phyloP scores from a whole-genome alignment of 2,329 filamentous ascomycete species.

The Fusarium concolor region DNA sequence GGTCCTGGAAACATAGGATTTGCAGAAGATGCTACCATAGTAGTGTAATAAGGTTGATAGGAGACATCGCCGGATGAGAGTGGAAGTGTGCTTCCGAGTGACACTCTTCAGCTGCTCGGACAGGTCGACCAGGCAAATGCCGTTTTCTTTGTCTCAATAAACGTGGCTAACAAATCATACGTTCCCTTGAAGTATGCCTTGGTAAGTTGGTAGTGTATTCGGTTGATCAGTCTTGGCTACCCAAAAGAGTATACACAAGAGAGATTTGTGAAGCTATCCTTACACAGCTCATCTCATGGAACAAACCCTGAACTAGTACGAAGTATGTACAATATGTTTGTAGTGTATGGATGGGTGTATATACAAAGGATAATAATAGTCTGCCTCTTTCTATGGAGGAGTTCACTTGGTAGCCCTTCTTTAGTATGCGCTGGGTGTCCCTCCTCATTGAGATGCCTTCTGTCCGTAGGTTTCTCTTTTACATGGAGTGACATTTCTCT shows the following conservation, averaged over 20 bases:
- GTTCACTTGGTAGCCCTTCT: background rate
- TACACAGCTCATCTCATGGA: background rate
- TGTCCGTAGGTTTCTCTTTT: background rate
- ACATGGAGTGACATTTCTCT: background rate
- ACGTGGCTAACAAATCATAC: background rate
- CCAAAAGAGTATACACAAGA: background rate
- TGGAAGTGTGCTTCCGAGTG: constrained; percentile 2
- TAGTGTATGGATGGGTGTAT: background rate
- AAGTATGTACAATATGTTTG: background rate
- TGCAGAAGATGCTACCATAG: background rate
- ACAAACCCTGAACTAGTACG: background rate
- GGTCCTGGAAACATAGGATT: background rate
- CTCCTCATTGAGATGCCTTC: background rate
- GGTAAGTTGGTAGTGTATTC: background rate
- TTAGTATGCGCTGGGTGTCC: background rate
- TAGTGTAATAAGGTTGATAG: background rate
- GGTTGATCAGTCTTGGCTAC: constrained; percentile 1
- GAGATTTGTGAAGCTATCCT: background rate
- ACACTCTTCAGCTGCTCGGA: background rate
- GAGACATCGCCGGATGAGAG: background rate
- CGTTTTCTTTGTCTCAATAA: background rate
- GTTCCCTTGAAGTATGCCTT: background rate
- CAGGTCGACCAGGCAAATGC: background rate
- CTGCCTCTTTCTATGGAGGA: background rate
- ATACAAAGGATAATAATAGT: background rate